Evolutionary conservation across 768 basidiomycete genomes (phyloP), one percentile per base, ranked within the genome.

Genomic region (Lactifluus subvellereus): DNA sequence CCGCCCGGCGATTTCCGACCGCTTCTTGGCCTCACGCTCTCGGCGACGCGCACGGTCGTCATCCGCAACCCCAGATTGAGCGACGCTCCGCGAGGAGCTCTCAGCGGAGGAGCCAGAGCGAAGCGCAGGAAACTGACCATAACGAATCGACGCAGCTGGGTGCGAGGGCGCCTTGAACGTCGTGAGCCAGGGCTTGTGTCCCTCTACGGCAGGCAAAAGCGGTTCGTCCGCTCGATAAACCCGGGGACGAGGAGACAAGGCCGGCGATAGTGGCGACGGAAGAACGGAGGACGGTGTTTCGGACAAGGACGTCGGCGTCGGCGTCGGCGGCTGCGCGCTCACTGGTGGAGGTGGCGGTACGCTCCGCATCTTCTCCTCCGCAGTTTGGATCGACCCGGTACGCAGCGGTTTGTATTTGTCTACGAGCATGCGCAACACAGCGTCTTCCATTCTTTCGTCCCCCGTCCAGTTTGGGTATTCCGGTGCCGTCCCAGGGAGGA

Each of bases 351-450:
- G 80, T 1, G 76, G 81, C 1, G 79, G 80, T 1, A 75, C 72
- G 49, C 77, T 74, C 71, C 80, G 85, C 56, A 89, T 67, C 71
- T 85, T 89, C 70, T 88, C 77, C 55, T 91, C 88, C 6, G 88
- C 87, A 1, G 81, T 78, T 64, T 77, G 73, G 48, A 88, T 79
- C 11, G 75, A 71, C 9, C 83, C 85, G 9, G 77, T 80, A n/a
- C 89, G 80, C 38, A 92, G 73, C 1, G 91, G 90, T 73, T 89
- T 92, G 77, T 93, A 86, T 71, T 90, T 88, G 77, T 94, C 91
- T 38, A 92, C 80, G 6, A 94, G 79, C 89, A 95, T 94, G 22
- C 91, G 82, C 18, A 91, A 77, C 0, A 94, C 85, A 0, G 85
- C 81, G 74, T 89, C 85, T 57, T 84, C 76, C 1, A 83, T 77